phyloP scores from a whole-genome alignment of 164 flowering plant genomes.

The Warburgia ugandensis region DNA sequence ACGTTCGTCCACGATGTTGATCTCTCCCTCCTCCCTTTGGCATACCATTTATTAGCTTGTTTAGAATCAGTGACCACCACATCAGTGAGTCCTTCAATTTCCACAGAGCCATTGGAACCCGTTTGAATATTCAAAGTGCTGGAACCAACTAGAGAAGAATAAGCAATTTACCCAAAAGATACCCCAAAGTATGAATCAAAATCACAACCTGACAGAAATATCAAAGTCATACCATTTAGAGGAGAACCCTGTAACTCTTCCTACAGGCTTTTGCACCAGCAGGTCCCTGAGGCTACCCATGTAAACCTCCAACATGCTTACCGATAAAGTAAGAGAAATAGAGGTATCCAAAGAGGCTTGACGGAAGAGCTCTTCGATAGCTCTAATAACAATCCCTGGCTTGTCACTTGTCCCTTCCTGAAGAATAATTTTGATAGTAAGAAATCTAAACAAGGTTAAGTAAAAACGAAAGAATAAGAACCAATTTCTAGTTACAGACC shows the following conservation, averaged over 20 bases:
- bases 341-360: conserved; percentile 35
- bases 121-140: conserved; percentile 73
- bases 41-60: conserved; percentile 64
- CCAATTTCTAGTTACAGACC: too few species aligned
- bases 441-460: too few species aligned
- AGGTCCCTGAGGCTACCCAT: conserved; percentile 71
- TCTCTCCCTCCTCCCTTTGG: conserved; percentile 52
- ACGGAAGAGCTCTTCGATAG: conserved; percentile 46
- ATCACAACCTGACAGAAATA: too few species aligned
- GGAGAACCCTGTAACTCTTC: conserved; percentile 23
- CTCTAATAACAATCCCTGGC: conserved; percentile 71
- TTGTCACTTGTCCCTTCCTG: conserved; percentile 60
- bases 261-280: conserved; percentile 43
- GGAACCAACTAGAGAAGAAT: conserved; percentile 22
- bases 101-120: conserved; percentile 59
- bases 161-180: conserved; percentile 12
- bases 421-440: conserved; percentile 2
- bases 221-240: conserved; percentile 63
- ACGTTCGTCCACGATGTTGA: conserved; percentile 79
- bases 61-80: conserved; percentile 43
- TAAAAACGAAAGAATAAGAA: too few species aligned
- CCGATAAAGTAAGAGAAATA: conserved; percentile 40
- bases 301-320: conserved; percentile 89
- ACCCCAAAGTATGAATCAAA: neutral
- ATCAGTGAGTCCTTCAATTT: conserved; percentile 66